Evolutionary conservation across 164 flowering plant species (phyloP).

Genomic region (Pachysandra terminalis): DNA sequence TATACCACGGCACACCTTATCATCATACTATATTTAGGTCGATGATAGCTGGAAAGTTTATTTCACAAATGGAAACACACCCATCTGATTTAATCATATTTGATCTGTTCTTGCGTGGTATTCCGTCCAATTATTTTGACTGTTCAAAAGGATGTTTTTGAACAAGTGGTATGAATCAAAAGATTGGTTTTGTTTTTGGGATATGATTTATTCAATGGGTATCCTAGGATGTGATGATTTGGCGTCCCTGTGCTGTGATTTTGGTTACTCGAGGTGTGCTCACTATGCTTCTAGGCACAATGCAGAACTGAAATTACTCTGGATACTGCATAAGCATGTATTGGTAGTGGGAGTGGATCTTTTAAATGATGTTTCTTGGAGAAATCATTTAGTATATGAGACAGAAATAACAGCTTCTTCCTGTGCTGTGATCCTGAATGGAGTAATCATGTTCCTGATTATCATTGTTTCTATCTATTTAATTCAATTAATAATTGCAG

Average conservation of each 20-base stretch:
- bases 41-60: not conserved
- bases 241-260: not conserved
- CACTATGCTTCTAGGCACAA: not conserved
- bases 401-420: not conserved
- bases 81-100: too few relatives aligned
- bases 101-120: too few relatives aligned
- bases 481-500: conserved; percentile 9
- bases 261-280: not conserved
- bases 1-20: too few relatives aligned
- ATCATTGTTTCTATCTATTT: not conserved
- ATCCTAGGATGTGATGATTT: not conserved
- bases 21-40: not conserved
- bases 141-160: not conserved
- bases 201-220: not conserved
- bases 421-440: not conserved
- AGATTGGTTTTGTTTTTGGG: too few relatives aligned
- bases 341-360: not conserved
- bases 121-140: too few relatives aligned
- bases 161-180: not conserved
- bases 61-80: too few relatives aligned
- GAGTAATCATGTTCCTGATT: not conserved
- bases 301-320: too few relatives aligned
- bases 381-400: not conserved
- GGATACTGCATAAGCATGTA: too few relatives aligned
- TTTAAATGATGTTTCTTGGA: not conserved